Base-by-base conservation (phyloP, 805 yeast species). In the Debaryomyces prosopidis region DNA sequence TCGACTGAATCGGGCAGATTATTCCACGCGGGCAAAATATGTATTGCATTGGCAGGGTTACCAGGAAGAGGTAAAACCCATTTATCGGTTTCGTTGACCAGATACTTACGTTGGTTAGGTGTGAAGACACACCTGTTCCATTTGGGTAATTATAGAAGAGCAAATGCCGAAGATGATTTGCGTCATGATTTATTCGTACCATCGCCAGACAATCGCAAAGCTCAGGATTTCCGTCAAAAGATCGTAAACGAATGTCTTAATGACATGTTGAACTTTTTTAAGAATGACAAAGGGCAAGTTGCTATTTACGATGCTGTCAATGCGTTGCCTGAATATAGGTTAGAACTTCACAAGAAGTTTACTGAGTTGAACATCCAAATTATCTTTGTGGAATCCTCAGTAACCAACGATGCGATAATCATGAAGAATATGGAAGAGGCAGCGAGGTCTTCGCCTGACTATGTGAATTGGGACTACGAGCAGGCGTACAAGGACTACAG, bases 11-110 rank as follows among this genome's bases (percentile, higher is more conserved):
- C 91, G 0, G 99, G 99, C 0, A 79, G 89, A 51, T 74, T 94
- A 56, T 94, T 89, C 69, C 98, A 94, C 59, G 98, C 99, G 4
- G 99, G 99, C 3, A 87, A 89, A 57, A 82, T 94, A 36, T 82
- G 96, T 55, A 85, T 94, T 43, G 89, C 87, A 3, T 76, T 94
- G 53, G 92, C 88, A 4, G 99, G 99, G 0, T 74, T 91, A 48
- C 98, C 99, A 2, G 98, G 97, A 1, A 77, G 98, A 39, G 97
- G 98, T 2, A 94, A 94, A 63, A 94, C 99, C 1, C 89, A 90
- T 62, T 74, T 92, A 41, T 86, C 97, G 5, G 97, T 92, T 33
- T 85, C 96, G 11, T 75, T 94, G 51, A 89, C 97, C 3, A 79
- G 99, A 47, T 94, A 91, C 64, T 73, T 95, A 53, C 79, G 97